Evolutionary conservation across 2,329 filamentous ascomycete genomes (phyloP).

Genomic region (Calonectria hawksworthii): DNA sequence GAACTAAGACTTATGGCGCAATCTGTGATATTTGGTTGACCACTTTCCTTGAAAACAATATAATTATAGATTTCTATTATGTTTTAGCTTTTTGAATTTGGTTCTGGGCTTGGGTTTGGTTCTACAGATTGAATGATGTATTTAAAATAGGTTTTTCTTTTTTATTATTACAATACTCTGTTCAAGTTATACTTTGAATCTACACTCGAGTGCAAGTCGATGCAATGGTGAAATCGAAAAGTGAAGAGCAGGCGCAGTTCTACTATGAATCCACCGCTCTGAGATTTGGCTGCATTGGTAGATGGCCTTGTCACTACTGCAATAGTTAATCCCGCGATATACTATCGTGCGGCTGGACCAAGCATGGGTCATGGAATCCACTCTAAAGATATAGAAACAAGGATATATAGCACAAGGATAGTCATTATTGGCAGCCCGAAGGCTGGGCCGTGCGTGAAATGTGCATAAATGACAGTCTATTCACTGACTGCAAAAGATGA

Average conservation of each 20-base stretch:
- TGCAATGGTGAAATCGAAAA: background rate
- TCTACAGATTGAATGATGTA: background rate
- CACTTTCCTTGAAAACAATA: background rate
- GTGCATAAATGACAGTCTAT: background rate
- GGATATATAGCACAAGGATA: background rate
- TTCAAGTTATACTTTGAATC: background rate
- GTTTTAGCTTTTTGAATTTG: background rate
- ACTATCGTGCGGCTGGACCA: no score
- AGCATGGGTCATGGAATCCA: no score
- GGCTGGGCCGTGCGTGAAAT: background rate
- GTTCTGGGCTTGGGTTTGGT: background rate
- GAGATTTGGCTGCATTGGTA: background rate
- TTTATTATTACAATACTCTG: background rate
- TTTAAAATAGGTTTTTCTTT: background rate
- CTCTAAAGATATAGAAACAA: background rate
- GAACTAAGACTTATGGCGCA: conserved; percentile 12
- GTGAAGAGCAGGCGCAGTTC: no score
- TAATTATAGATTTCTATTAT: background rate
- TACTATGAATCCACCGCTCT: no score
- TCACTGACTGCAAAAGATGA: no score
- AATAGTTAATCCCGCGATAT: no score
- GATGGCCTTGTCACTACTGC: no score
- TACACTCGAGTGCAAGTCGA: background rate
- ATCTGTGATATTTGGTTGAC: background rate
- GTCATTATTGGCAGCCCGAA: no score